These are phyloP conservation scores for Eustoma russellianum DNA, from an alignment of 257 asterid genomes.

Conservation along the genomic window DNA sequence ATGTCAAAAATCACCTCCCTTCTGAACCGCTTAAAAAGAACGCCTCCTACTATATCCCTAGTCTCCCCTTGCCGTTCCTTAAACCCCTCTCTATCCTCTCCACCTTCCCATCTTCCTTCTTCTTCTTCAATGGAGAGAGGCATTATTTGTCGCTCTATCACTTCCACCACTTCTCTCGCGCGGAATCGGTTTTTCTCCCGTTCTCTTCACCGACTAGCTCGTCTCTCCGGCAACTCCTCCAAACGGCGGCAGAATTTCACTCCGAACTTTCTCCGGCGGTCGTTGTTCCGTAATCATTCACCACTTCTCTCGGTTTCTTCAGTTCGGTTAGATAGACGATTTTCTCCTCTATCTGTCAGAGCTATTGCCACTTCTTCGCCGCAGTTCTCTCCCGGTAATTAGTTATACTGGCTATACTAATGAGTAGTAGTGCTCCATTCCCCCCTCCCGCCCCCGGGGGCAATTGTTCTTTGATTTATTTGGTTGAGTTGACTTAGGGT, in stretches of 20 bases:
- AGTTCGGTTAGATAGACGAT: conserved; percentile 30
- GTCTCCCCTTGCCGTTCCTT: too few relatives aligned
- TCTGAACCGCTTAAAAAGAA: too few relatives aligned
- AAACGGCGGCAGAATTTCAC: conserved; percentile 48
- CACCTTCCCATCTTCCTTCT: conserved; percentile 3
- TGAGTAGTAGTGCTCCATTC: background rate
- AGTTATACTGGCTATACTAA: too few relatives aligned
- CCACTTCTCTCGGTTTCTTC: conserved; percentile 37
- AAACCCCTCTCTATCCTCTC: conserved; percentile 7
- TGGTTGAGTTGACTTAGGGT: background rate
- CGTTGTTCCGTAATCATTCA: conserved; percentile 36
- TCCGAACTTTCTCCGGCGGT: conserved; percentile 32
- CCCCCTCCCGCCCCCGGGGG: too few relatives aligned
- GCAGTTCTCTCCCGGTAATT: conserved; percentile 25
- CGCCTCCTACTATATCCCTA: too few relatives aligned
- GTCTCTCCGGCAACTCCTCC: conserved; percentile 19
- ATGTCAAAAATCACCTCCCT: too few relatives aligned
- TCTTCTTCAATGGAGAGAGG: conserved; percentile 67
- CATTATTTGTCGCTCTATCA: conserved; percentile 52
- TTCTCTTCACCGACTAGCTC: conserved; percentile 38
- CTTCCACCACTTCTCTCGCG: conserved; percentile 48
- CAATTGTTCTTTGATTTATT: background rate
- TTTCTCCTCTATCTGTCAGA: conserved; percentile 43
- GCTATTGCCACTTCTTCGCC: conserved; percentile 67
- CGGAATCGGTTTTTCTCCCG: conserved; percentile 59